These are phyloP conservation scores for Boletus rubroflammeus DNA, from an alignment of 768 basidiomycete species.

Conservation along the genomic window DNA sequence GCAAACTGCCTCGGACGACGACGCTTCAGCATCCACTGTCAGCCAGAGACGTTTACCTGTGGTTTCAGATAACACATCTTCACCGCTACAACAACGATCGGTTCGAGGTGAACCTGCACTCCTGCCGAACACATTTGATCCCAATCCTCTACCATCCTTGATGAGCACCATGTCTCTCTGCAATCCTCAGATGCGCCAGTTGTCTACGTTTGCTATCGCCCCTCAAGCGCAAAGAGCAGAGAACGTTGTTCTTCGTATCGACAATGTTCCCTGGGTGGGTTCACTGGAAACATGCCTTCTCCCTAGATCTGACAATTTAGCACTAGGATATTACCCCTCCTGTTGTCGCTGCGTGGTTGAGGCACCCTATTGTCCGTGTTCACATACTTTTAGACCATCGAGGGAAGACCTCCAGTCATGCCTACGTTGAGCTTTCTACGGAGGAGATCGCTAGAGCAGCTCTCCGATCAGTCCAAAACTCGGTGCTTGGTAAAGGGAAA, in stretches of 20 bases:
- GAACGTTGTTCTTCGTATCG: constrained; percentile 70
- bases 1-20: constrained; percentile 28
- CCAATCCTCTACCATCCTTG: constrained; percentile 28
- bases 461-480: constrained; percentile 49
- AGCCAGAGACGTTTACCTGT: constrained; percentile 11
- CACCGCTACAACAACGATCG: constrained; percentile 26
- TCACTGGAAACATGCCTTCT: not conserved
- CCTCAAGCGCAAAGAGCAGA: constrained; percentile 28
- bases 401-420: constrained; percentile 83
- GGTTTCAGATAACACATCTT: constrained; percentile 14
- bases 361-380: constrained; percentile 58
- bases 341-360: constrained; percentile 64
- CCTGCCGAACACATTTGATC: constrained; percentile 27
- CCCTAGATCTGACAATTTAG: constrained; percentile 5
- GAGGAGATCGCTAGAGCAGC: constrained; percentile 63
- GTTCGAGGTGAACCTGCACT: constrained; percentile 25
- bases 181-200: constrained; percentile 20
- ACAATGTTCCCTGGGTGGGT: constrained; percentile 86
- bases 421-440: constrained; percentile 70
- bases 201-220: constrained; percentile 10
- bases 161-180: constrained; percentile 31
- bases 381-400: constrained; percentile 78
- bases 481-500: constrained; percentile 71
- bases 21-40: constrained; percentile 15
- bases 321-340: constrained; percentile 79